Percentiles rank a stretch among this genome's conserved stretches.
phyloP scores from a whole-genome alignment of 179 eudicot genomes.

The Vitellaria paradoxa region DNA sequence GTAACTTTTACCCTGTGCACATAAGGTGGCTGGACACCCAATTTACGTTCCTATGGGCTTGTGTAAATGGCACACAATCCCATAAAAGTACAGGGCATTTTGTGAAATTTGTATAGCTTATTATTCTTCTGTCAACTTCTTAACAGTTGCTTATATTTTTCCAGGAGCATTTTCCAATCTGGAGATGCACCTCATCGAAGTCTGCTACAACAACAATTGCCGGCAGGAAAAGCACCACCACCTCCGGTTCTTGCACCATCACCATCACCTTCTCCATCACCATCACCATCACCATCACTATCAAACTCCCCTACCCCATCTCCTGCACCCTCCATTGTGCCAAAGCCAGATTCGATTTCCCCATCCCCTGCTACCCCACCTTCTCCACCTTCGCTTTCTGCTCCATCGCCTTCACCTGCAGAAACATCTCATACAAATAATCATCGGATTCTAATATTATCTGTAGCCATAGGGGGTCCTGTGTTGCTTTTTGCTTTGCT shows the following conservation, averaged over 20 bases:
- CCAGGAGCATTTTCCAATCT: constrained; percentile 20
- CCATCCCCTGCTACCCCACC: background rate
- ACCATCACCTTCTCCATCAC: background rate
- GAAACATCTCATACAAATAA: constrained; percentile 5
- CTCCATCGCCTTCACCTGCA: constrained; percentile 4
- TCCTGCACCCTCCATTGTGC: constrained; percentile 18
- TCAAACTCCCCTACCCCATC: constrained; percentile 19
- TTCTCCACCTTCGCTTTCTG: constrained; percentile 7
- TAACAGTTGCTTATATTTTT: constrained; percentile 16
- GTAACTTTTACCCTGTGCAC: background rate
- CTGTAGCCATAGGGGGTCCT: constrained; percentile 32
- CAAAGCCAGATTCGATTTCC: background rate
- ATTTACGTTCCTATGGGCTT: background rate
- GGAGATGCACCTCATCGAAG: constrained; percentile 22
- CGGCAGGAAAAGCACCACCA: background rate
- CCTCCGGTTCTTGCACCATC: background rate
- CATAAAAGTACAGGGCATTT: background rate
- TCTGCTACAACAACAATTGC: constrained; percentile 1
- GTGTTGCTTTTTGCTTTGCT: constrained; percentile 32
- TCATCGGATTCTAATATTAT: constrained; percentile 23
- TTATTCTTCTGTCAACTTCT: constrained; percentile 2
- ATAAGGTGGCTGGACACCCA: background rate
- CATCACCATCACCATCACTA: background rate
- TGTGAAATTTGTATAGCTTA: background rate
- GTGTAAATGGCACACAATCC: background rate